These are phyloP conservation scores for Calonectria pseudoturangicola DNA, from an alignment of 2,329 filamentous ascomycete species.

Conservation along the genomic window DNA sequence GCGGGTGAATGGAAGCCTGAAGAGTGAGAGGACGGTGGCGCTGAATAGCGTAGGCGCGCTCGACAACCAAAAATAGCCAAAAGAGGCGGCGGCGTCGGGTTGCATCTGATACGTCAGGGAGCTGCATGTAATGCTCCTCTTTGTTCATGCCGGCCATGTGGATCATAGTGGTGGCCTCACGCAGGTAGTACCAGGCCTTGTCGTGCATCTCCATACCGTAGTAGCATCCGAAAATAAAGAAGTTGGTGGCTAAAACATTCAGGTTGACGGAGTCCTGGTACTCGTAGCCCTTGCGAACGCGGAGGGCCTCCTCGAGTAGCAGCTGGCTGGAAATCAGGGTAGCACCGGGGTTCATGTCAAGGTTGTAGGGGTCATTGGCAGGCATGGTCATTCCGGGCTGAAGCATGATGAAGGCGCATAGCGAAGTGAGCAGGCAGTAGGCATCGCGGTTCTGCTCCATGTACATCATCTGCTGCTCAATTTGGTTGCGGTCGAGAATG, in stretches of 20 bases:
- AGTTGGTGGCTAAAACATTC: slow-evolving; percentile 81
- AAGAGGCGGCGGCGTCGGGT: slow-evolving; percentile 80
- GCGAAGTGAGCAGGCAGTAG: slow-evolving; percentile 78
- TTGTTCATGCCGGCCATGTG: slow-evolving; percentile 77
- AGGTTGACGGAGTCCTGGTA: slow-evolving; percentile 74
- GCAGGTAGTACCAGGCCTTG: slow-evolving; percentile 86
- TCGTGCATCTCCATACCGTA: slow-evolving; percentile 83
- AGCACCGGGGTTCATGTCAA: slow-evolving; percentile 74
- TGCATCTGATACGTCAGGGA: slow-evolving; percentile 73
- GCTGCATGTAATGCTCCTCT: slow-evolving; percentile 77
- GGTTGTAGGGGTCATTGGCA: slow-evolving; percentile 72
- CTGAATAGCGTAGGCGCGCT: slow-evolving; percentile 83
- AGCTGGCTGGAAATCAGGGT: slow-evolving; percentile 79
- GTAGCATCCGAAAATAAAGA: slow-evolving; percentile 85
- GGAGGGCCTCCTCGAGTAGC: slow-evolving; percentile 79
- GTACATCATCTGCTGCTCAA: slow-evolving; percentile 76
- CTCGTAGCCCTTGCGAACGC: slow-evolving; percentile 78
- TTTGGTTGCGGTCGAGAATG: slow-evolving; percentile 74
- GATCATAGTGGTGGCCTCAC: slow-evolving; percentile 84
- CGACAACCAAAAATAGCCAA: slow-evolving; percentile 83
- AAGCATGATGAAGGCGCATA: slow-evolving; percentile 81
- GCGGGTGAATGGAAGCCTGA: slow-evolving; percentile 80
- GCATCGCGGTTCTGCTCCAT: slow-evolving; percentile 78
- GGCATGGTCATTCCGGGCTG: slow-evolving; percentile 81
- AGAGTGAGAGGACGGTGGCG: slow-evolving; percentile 82